Conservation (phyloP, 768 basidiomycete genomes). For the Mycena belliarum region DNA sequence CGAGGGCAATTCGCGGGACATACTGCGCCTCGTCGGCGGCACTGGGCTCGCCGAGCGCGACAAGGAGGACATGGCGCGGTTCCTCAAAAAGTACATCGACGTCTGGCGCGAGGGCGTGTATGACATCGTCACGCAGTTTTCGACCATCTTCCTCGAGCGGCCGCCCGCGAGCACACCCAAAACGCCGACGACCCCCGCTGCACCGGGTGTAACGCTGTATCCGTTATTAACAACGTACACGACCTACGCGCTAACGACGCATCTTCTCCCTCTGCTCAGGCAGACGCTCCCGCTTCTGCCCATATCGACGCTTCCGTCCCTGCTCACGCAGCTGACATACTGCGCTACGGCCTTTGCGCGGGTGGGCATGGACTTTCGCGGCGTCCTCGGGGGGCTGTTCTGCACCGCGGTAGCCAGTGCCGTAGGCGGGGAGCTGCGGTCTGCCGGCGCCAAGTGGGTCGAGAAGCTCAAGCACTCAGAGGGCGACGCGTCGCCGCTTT, state of each 20-base stretch:
- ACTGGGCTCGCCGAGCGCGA: conserved; percentile 56
- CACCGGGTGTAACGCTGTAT: conserved; percentile 38
- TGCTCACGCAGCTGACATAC: conserved; percentile 92
- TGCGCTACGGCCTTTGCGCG: conserved; percentile 90
- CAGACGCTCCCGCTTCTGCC: conserved; percentile 62
- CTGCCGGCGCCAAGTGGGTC: conserved; percentile 41
- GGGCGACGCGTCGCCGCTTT: conserved; percentile 16
- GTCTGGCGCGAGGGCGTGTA: conserved; percentile 90
- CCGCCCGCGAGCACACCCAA: conserved; percentile 36
- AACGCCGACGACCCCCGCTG: conserved; percentile 24
- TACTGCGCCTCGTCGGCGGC: conserved; percentile 35
- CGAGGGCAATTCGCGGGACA: conserved; percentile 51
- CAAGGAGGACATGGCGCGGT: conserved; percentile 72
- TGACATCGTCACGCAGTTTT: conserved; percentile 88
- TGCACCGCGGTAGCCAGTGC: conserved; percentile 59
- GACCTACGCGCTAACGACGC: conserved; percentile 56
- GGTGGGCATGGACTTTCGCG: conserved; percentile 89
- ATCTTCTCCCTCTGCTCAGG: conserved; percentile 68
- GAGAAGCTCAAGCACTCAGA: conserved; percentile 24
- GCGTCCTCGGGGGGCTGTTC: conserved; percentile 66
- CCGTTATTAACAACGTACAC: conserved; percentile 66
- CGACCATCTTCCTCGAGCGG: conserved; percentile 85
- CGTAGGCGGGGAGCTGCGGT: conserved; percentile 52
- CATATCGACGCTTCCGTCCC: conserved; percentile 69
- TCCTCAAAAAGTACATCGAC: conserved; percentile 86